These are phyloP conservation scores for Capronia epimyces DNA, from an alignment of 2,329 filamentous ascomycete species.

Conservation along the genomic window DNA sequence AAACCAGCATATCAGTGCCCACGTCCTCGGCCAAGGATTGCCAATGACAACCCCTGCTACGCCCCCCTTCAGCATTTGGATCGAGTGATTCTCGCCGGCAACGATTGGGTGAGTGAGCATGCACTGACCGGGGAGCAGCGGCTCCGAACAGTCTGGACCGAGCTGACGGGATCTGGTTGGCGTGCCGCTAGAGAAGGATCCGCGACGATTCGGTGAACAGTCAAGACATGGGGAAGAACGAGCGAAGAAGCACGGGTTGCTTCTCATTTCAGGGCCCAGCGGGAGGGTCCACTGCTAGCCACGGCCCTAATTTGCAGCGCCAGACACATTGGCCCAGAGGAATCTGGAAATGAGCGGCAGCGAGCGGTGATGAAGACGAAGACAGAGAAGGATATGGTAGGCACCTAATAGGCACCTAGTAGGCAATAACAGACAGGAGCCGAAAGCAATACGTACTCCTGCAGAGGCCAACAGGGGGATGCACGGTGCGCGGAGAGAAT, in stretches of 20 bases:
- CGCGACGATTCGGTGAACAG: neutral
- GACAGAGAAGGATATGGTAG: too few relatives aligned
- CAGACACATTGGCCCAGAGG: neutral
- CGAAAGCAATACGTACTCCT: too few relatives aligned
- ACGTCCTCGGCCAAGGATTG: neutral
- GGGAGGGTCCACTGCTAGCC: neutral
- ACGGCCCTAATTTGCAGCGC: neutral
- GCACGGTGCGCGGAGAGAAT: neutral
- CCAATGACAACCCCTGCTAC: neutral
- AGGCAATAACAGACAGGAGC: neutral
- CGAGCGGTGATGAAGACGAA: neutral
- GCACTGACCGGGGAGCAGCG: neutral
- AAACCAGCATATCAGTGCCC: neutral
- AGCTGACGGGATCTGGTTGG: constrained; percentile 7
- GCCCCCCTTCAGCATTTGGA: neutral
- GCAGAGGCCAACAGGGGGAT: neutral
- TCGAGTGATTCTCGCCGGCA: neutral
- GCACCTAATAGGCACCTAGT: too few relatives aligned
- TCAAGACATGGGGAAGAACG: neutral
- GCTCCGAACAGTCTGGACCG: constrained; percentile 14
- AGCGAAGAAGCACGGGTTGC: neutral
- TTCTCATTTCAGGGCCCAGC: neutral
- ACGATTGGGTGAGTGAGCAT: neutral
- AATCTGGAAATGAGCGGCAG: neutral
- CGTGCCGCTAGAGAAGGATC: constrained; percentile 1